Base-by-base conservation (phyloP, 495 filamentous ascomycete genomes). In the Talaromyces thailandensis region DNA sequence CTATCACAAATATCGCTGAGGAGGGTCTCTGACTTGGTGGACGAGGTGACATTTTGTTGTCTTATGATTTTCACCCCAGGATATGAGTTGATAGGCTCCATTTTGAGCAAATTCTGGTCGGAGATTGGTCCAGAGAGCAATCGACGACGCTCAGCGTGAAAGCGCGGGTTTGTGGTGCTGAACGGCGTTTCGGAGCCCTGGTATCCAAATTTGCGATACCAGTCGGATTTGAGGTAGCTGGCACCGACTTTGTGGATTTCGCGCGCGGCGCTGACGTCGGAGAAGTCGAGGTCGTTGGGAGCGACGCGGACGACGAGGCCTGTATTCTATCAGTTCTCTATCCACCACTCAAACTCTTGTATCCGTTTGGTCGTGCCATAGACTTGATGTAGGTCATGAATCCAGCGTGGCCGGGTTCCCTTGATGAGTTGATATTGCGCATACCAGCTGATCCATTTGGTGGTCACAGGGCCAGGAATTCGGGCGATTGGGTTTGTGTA, bases 121-220 rank as follows among this genome's bases (percentile, higher is more conserved):
- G 71, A 73, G 18, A 76, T 64, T 24, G 74, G 66, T 1, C 63
- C 23, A 9, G 68, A 70, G 1, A 74, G 58, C 6, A 75, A 61
- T 48, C 65, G 61, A 26, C 73, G 69, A 18, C 60, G 63, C 0
- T 65, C 64, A 3, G 66, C 58, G 50, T 76, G 72, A 6, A 64
- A 3, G 12, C 48, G 62, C 28, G 64, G 53, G 48, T 72, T 63
- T 8, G 26, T 58, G 3, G 71, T 70, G 55, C 56, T 71, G 66
- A 76, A 75, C 37, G 74, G 9, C 35, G 63, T 67, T 11, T 66
- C 23, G n/a, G 26, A 52, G 11, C 25, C n/a, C 12, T 40, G 40
- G 23, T 63, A 60, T 0, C 58, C 9, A 4, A 74, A 55, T 18
- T 48, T 26, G 6, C 37, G 31, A 53, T 65, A 65, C 37, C 56